These are phyloP conservation scores for Orobanche coerulescens DNA, from an alignment of 257 asterid species.

Conservation along the genomic window DNA sequence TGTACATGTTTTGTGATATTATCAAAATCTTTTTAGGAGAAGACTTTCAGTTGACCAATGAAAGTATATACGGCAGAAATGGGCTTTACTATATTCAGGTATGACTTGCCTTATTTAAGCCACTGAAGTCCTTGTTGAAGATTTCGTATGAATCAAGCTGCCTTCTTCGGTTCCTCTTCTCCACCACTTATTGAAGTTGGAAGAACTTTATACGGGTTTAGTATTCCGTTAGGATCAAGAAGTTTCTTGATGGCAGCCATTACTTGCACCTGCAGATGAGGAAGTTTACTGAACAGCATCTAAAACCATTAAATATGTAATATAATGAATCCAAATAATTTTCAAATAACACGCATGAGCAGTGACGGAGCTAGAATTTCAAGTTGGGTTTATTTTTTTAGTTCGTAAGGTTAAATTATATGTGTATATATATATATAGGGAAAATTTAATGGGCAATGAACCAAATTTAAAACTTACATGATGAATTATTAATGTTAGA, in stretches of 20 bases:
- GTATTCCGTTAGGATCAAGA: slow-evolving; percentile 85
- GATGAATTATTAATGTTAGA: too few relatives aligned
- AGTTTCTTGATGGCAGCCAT: slow-evolving; percentile 78
- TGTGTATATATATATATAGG: too few relatives aligned
- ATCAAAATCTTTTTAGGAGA: slow-evolving; percentile 2
- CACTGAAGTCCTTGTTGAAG: background rate
- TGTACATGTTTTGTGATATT: slow-evolving; percentile 1
- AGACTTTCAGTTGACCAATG: background rate
- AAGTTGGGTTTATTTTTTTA: too few relatives aligned
- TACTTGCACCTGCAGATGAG: slow-evolving; percentile 55
- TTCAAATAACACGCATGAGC: background rate
- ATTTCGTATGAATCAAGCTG: slow-evolving; percentile 2
- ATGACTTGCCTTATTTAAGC: background rate
- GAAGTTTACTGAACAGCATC: background rate
- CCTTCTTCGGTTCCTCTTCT: slow-evolving; percentile 7
- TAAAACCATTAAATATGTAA: background rate
- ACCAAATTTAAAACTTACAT: too few relatives aligned
- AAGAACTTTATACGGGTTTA: slow-evolving; percentile 92
- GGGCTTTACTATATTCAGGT: background rate
- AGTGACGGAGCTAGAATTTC: too few relatives aligned
- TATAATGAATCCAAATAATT: background rate
- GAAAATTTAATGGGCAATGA: too few relatives aligned
- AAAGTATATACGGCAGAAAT: background rate
- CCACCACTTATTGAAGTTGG: slow-evolving; percentile 41
- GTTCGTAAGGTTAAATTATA: too few relatives aligned